Base-by-base conservation (phyloP, 495 filamentous ascomycete species). In the Xylaria scruposa region DNA sequence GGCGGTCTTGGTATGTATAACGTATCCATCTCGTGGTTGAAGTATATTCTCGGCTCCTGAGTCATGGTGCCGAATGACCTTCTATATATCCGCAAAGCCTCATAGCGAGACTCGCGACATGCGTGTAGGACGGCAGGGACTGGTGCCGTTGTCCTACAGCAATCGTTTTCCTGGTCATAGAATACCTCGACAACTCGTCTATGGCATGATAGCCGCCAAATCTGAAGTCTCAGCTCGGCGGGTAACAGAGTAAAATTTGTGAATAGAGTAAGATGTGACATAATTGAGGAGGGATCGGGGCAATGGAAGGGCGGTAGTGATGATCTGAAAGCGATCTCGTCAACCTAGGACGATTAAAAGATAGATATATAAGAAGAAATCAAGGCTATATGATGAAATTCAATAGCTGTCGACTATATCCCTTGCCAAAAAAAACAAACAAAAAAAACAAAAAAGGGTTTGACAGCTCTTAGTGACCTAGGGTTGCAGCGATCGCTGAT, bases 161-260 rank as follows among this genome's bases (percentile, higher is more conserved):
- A 70, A 71, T 81, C 78, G 7, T 75, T 44, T 21, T 76, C 38
- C 26, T 72, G 51, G 51, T 76, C 68, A 77, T 85, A 85, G 59
- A 73, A 74, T 54, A 86, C 76, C 44, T 83, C 73, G 69, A 86
- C 81, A 36, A 83, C 79, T 67, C 85, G 83, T 4, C 79, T 74
- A 21, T 78, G 71, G 66, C 80, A 83, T 65, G 79, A 76, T 13
- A 79, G 75, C 66, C 75, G 73, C 84, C 84, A 88, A 73, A 88
- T 85, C 47, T 85, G 75, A 61, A 85, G 80, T 62, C 86, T 85
- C 44, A 87, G 80, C 78, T 88, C 86, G 42, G 81, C 59, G 38
- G 86, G 84, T 13, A 88, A 79, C 17, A 68, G 38, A 26, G 74
- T 58, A 75, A 87, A 88, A 70, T 80, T 74, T 54, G 75, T 65